Evolutionary conservation across 1,139 yeast species (phyloP), one percentile per base, ranked within the genome.

Genomic region (Kodamaea suecica): DNA sequence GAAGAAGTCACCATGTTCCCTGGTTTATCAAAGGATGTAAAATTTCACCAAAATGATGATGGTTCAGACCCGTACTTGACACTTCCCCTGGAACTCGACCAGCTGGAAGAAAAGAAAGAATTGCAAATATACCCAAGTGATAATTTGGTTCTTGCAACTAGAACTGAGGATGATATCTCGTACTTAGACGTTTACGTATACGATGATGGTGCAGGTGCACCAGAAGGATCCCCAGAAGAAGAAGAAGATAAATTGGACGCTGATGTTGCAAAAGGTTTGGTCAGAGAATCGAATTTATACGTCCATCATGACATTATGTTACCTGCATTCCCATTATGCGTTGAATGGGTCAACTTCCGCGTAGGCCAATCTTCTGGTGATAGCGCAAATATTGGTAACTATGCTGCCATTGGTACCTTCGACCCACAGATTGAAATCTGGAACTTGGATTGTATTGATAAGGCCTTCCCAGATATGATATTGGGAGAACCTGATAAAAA

Each of bases 351-450:
- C 43, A 84, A 87, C 59, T 84, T 75, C 58, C 74, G 72, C 47
- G 87, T 90, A 21, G 73, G 70, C 7, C 49, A 48, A 34, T 54
- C 57, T 12, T 52, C 60, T n/a, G 49, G 58, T 28, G 55, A 55
- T 8, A n/a, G 15, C 28, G 58, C 56, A 23, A 73, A 76, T 42
- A 66, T 80, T 27, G 97, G 95, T 7, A 92, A 88, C 58, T 87
- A 85, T 60, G 97, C 95, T 2, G 98, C 98, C 10, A 72, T 92
- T 44, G 97, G 98, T 55, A 86, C 98, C 1, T 90, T 92, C 59
- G 98, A 92, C 51, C 98, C 98, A 26, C 95, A 85, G 55, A 92
- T 92, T 59, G 99, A 92, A 62, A 73, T 92, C 42, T 94, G 98
- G 98, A 87, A 92, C 61, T 70, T 92, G 51, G 98, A 92, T 59